phyloP scores from a whole-genome alignment of 306 rosid genomes.

The Amphicarpaea edgeworthii region DNA sequence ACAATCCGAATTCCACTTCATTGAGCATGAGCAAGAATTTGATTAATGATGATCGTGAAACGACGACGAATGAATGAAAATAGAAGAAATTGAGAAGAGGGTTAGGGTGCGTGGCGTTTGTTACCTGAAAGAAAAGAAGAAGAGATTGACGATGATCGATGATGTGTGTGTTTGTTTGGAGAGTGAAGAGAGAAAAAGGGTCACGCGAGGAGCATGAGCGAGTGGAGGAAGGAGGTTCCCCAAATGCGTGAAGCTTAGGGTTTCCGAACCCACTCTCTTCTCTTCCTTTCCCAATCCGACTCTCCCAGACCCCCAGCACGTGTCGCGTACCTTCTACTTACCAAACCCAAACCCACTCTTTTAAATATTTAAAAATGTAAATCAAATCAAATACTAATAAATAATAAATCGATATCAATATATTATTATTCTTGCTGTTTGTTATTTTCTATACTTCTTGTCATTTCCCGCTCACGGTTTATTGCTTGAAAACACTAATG shows the following conservation, averaged over 20 bases:
- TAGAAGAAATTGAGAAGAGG: not conserved
- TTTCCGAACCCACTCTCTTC: conserved; percentile 42
- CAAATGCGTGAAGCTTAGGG: conserved; percentile 51
- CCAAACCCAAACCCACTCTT: not conserved
- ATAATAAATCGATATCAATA: too few relatives aligned
- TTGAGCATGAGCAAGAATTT: not conserved
- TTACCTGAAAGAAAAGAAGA: conserved; percentile 39
- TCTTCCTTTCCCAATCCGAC: conserved; percentile 42
- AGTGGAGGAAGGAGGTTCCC: conserved; percentile 44
- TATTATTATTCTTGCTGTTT: not conserved
- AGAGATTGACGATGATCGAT: conserved; percentile 28
- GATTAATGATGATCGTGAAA: conserved; percentile 1
- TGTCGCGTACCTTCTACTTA: conserved; percentile 51
- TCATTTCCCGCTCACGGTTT: conserved; percentile 1
- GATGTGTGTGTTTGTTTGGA: not conserved
- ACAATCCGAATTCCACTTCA: conserved; percentile 25
- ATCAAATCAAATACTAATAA: too few relatives aligned
- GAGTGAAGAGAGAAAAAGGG: not conserved
- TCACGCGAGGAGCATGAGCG: conserved; percentile 61
- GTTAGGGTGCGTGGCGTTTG: not conserved
- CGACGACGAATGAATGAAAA: not conserved
- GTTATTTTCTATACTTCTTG: not conserved
- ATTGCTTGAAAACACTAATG: not conserved
- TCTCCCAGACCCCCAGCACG: conserved; percentile 51
- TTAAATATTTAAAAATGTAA: too few relatives aligned